Percentiles rank a stretch among this genome's conserved stretches.
phyloP scores from a whole-genome alignment of 2,329 filamentous ascomycete species.

The Nemania diffusa region DNA sequence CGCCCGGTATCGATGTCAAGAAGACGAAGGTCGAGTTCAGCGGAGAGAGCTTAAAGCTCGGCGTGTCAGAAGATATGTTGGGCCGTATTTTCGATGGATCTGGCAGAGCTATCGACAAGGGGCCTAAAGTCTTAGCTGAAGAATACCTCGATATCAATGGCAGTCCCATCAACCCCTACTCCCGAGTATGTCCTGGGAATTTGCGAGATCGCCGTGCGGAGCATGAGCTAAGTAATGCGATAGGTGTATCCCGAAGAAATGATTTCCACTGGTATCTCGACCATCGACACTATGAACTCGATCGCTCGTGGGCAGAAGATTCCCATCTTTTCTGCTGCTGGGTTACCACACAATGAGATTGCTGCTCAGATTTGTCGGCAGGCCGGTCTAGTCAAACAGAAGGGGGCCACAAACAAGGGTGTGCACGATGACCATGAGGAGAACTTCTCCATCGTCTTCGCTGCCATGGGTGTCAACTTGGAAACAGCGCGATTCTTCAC shows the following conservation, averaged over 20 bases:
- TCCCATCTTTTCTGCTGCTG: constrained; percentile 97
- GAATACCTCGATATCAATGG: constrained; percentile 99
- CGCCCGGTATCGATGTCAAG: constrained; percentile 97
- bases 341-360: constrained; percentile 99
- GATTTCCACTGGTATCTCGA: constrained; percentile 99
- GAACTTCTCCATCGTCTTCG: constrained; percentile 99
- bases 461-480: constrained; percentile 99
- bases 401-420: constrained; percentile 87
- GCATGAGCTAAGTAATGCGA: constrained; percentile 37
- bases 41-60: constrained; percentile 95
- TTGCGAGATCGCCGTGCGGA: not conserved
- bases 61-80: constrained; percentile 99
- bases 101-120: constrained; percentile 97
- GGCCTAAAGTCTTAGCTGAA: constrained; percentile 96
- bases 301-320: constrained; percentile 99
- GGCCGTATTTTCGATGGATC: constrained; percentile 99
- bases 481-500: constrained; percentile 99
- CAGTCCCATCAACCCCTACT: constrained; percentile 97
- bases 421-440: constrained; percentile 97
- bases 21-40: constrained; percentile 99
- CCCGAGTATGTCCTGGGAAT: constrained; percentile 71
- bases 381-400: constrained; percentile 84
- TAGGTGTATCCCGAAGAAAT: constrained; percentile 99
- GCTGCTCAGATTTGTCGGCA: constrained; percentile 99
- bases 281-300: constrained; percentile 98